Evolutionary conservation across 2,329 filamentous ascomycete genomes (phyloP), one percentile per base, ranked within the genome.

Genomic region (Chaetothyriales sp.): DNA sequence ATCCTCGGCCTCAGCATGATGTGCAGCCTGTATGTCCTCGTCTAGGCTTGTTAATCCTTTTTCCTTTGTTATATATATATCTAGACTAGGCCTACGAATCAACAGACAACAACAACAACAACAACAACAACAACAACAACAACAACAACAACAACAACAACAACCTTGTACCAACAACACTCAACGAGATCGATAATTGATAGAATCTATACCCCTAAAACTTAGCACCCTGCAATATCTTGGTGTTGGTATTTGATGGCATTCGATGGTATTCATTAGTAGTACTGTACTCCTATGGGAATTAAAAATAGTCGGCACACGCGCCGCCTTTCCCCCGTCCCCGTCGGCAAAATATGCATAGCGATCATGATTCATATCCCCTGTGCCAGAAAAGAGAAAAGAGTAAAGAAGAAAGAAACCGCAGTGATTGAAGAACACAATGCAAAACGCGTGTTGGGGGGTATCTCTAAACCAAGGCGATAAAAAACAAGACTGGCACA

Each of bases 1-100:
- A 87, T 95, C 58, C 63, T 92, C 47, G 89, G 89, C 0, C 68
- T 94, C 53, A 85, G 84, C 55, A 70, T 90, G 77, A 77, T 79
- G 64, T 79, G 77, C 60, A 75, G 76, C 45, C 67, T 80, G 36
- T 80, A 80, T 59, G 77, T 80, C 50, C 66, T 80, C 46, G 68
- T 78, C 44, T 77, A 39, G 32, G 1, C 32, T 39, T 25, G 22
- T 6, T 25, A n/a, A 2, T 32, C 28, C 2, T 9, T 32, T 9
- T 32, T 9, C 7, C 4, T 32, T 10, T 32, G 8, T 32, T 32
- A 9, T 32, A 9, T 32, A 9, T 10, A 9, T 32, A 9, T 32
- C 4, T 32, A 5, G 7, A 4, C 4, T 9, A 28, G 25, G 5
- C 25, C 10, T 25, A 25, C 3, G 6, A 25, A 25, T 8, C 28